These are phyloP conservation scores for Saturnispora galanensis DNA, from an alignment of 805 yeast genomes.

Conservation along the genomic window DNA sequence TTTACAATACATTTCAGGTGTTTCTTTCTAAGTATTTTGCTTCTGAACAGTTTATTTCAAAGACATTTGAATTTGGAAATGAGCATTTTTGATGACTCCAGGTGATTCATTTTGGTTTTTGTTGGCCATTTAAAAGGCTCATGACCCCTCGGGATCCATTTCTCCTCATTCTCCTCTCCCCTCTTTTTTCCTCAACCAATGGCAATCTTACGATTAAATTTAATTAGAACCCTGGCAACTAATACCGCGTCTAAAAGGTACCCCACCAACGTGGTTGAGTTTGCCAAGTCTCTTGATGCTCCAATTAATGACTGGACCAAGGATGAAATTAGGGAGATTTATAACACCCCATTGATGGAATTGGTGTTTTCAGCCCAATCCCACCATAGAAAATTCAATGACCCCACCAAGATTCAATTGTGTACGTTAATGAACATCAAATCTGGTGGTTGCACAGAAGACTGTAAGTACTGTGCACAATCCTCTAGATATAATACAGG, in stretches of 20 bases:
- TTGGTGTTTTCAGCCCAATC: slow-evolving; percentile 49
- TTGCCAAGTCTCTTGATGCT: slow-evolving; percentile 3
- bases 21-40: no score
- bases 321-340: slow-evolving; percentile 49
- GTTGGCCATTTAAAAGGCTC: slow-evolving; percentile 4
- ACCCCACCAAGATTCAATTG: slow-evolving; percentile 60
- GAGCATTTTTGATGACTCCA: slow-evolving; percentile 9
- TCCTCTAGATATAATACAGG: slow-evolving; percentile 63
- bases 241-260: slow-evolving; percentile 1
- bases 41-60: no score
- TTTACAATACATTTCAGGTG: no score
- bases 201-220: not conserved
- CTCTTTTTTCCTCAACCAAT: not conserved
- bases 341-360: slow-evolving; percentile 56
- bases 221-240: slow-evolving; percentile 5
- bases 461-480: slow-evolving; percentile 75
- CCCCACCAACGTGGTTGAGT: not conserved
- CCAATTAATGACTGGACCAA: slow-evolving; percentile 46
- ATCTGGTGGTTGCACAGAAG: slow-evolving; percentile 76
- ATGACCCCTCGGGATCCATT: not conserved
- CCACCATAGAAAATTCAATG: slow-evolving; percentile 58
- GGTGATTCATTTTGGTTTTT: slow-evolving; percentile 3
- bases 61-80: not conserved
- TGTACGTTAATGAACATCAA: slow-evolving; percentile 70
- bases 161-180: not conserved